Base-by-base conservation (phyloP, 306 rosid species). In the Luffa acutangula region DNA sequence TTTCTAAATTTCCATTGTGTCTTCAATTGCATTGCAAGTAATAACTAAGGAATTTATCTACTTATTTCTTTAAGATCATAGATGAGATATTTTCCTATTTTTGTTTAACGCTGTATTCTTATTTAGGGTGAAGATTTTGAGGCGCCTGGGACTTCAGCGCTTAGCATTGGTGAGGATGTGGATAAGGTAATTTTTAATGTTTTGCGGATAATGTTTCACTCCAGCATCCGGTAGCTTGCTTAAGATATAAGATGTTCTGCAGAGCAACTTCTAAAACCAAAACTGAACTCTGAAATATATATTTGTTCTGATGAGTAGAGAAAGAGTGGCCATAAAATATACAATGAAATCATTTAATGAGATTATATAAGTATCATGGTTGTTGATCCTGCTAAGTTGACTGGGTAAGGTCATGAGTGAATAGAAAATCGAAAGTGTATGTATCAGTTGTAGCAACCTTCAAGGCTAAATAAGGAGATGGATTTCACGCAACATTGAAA, bases 111-210 rank as follows among this genome's bases (percentile, higher is more conserved):
- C 46, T 83, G 46, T 78, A 63, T 83, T 73, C 18, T 11, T 79
- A 74, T 84, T 84, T 78, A 90, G 97, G 84, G 83, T 79, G 92
- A 87, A 79, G 90, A 83, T 7, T 85, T 85, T 62, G 91, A 78
- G 77, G 81, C 83, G 79, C 91, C 94, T 2, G 93, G 93, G 51
- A 90, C 96, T 56, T 90, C 94, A 0, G 77, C 87, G 9, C 77
- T 93, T 42, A 83, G 89, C 81, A 81, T 90, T 60, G 89, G 93
- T 18, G 93, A 80, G 6, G 97, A 91, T 80, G 89, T 86, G 48
- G 98, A 91, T 57, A 73, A 83, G 89, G 98, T 93, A 76, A 41
- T 66, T 74, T 17, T 33, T 51, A 39, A 25, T 31, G 42, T 7
- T 72, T 31, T 48, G 3, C 41, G 4, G 36, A 48, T 11, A 1